Conservation (phyloP, 73 alveolate species). For the Paramecium octaurelia region DNA sequence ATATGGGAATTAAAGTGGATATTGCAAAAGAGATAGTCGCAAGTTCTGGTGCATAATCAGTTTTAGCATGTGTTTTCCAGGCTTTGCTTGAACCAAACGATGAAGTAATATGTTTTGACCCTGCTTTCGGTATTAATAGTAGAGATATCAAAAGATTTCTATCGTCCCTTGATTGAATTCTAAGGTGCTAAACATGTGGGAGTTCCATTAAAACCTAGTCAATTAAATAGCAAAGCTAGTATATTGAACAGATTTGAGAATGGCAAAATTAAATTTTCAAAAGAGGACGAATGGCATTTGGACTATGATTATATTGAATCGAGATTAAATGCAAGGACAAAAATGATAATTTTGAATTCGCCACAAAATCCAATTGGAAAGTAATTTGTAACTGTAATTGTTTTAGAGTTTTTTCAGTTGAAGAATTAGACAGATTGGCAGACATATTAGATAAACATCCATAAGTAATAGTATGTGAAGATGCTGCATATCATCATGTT, state of each 20-base stretch:
- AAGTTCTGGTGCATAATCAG: constrained; percentile 51
- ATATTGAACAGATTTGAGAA: constrained; percentile 19
- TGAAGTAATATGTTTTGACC: constrained; percentile 53
- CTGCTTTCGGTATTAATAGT: constrained; percentile 27
- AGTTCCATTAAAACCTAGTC: constrained; percentile 43
- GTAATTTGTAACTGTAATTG: background rate
- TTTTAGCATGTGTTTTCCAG: background rate
- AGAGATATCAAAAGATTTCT: background rate
- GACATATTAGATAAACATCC: constrained; percentile 74
- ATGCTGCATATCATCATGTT: constrained; percentile 87
- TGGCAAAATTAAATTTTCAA: background rate
- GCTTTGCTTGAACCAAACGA: constrained; percentile 44
- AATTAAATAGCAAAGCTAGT: constrained; percentile 3
- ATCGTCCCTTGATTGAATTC: constrained; percentile 50
- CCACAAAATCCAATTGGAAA: constrained; percentile 93
- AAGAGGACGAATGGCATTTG: constrained; percentile 63
- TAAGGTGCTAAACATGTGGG: constrained; percentile 47
- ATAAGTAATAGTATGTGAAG: constrained; percentile 71
- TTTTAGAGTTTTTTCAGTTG: constrained; percentile 61
- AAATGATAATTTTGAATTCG: constrained; percentile 73
- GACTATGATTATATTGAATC: constrained; percentile 71
- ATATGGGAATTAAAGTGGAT: background rate
- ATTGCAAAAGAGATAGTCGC: constrained; percentile 12
- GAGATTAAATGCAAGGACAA: constrained; percentile 70
- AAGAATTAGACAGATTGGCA: constrained; percentile 76